A percentile compares a stretch with the other conserved stretches of the same genome.
Evolutionary conservation across 1,284 basidiomycete genomes (phyloP).

Genomic region (Trichosporon inkin): DNA sequence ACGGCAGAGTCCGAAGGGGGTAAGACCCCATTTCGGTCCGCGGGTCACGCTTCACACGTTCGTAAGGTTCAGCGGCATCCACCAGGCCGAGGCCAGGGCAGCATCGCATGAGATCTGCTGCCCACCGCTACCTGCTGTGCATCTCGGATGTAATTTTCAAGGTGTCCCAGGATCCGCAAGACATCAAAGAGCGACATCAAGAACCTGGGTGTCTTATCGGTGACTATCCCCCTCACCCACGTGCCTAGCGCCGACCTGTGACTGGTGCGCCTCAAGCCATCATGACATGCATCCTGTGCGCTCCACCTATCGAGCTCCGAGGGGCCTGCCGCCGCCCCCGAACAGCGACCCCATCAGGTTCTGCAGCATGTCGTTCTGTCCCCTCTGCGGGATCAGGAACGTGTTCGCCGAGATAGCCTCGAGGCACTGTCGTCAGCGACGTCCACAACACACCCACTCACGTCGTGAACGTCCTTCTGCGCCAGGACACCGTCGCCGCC

Average conservation of each 20-base stretch:
- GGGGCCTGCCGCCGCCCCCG: slow-evolving; percentile 56
- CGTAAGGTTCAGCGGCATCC: too few relatives aligned
- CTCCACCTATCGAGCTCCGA: not conserved
- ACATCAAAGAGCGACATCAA: too few relatives aligned
- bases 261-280: not conserved
- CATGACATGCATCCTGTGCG: slow-evolving; percentile 2
- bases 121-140: too few relatives aligned
- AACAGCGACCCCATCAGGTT: slow-evolving; percentile 80
- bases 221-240: not conserved
- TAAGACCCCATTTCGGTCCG: too few relatives aligned
- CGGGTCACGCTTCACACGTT: too few relatives aligned
- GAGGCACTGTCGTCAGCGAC: slow-evolving; percentile 53
- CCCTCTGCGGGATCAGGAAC: slow-evolving; percentile 72
- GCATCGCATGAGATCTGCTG: too few relatives aligned
- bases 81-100: too few relatives aligned
- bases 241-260: not conserved
- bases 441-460: slow-evolving; percentile 49
- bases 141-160: too few relatives aligned
- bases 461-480: slow-evolving; percentile 67
- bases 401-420: slow-evolving; percentile 60
- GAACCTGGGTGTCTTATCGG: slow-evolving; percentile 1
- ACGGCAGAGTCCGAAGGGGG: too few relatives aligned
- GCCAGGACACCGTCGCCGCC: slow-evolving; percentile 61
- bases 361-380: slow-evolving; percentile 70
- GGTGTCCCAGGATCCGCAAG: not conserved